Base-by-base conservation (phyloP, 129 eudicot species). In the Lonicera japonica region DNA sequence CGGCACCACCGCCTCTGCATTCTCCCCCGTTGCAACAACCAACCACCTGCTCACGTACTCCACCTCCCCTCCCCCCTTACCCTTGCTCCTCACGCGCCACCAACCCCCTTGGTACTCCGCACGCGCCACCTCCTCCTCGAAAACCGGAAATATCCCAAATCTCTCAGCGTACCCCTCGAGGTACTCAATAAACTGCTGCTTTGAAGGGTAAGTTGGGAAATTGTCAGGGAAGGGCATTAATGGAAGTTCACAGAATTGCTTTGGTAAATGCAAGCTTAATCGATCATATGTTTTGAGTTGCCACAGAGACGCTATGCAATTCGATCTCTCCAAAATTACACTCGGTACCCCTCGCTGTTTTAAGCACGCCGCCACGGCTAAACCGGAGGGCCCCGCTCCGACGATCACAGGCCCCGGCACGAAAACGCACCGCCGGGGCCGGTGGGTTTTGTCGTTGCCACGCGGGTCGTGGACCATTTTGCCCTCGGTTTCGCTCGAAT, bases 1-100 rank as follows among this genome's bases (percentile, higher is more conserved):
- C 56, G 99, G 99, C 77, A 74, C 74, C 60, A 88, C 81, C 25
- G 78, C 89, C 84, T 92, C 96, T 17, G 99, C 99, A 83, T 92
- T 92, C 67, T 92, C 99, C 41, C 99, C 99, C 17, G 99, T 92
- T 1, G 99, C 99, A 76, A 78, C 99, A 52, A 92, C 70, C 78
- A 92, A 40, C 99, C 99, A 92, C 83, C 91, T 66, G 29, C 91
- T 77, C 18, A 82, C 89, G 34, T 88, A 92, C 80, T 92, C 96
- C 64, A 70, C 54, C 64, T 83, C 58, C 43, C 61, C 53, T 23
- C 54, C 58, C 53, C 24, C 52, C 70, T 64, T 45, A 65, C 76
- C 90, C 38, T 47, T 69, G 48, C 77, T 66, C 77, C 70, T 76
- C 67, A 92, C 89, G 50, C 91, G 64, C 99, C 99, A 92, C 95